Conservation (phyloP, 2,329 filamentous ascomycete genomes). For the Pleurostoma richardsiae region DNA sequence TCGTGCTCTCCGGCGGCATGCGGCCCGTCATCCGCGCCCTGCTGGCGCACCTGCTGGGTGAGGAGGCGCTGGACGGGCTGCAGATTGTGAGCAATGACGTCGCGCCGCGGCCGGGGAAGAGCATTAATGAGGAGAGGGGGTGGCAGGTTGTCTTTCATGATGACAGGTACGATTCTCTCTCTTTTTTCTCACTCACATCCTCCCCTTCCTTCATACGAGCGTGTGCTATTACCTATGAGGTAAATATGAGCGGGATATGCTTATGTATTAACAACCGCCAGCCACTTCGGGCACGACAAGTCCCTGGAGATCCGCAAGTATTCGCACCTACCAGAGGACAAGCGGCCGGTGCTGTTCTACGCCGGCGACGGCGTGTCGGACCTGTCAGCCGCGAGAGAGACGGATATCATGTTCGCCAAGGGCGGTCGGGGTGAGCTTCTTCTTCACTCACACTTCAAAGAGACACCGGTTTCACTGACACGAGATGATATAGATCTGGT, state of each 20-base stretch:
- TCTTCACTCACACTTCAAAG: too few species aligned
- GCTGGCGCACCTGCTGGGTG: constrained; percentile 73
- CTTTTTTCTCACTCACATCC: neutral
- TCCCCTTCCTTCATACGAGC: too few species aligned
- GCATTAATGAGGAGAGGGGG: constrained; percentile 72
- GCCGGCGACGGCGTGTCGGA: constrained; percentile 94
- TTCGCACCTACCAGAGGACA: constrained; percentile 59
- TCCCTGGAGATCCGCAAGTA: constrained; percentile 87
- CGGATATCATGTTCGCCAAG: constrained; percentile 90
- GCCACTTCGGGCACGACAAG: constrained; percentile 95
- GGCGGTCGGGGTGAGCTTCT: constrained; percentile 66
- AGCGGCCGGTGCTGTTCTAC: constrained; percentile 84
- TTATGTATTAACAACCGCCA: constrained; percentile 21
- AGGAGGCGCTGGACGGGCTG: constrained; percentile 67
- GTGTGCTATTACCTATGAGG: too few species aligned
- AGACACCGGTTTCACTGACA: too few species aligned
- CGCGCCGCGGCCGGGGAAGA: constrained; percentile 56
- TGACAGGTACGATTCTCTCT: constrained; percentile 54
- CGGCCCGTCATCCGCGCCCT: constrained; percentile 82
- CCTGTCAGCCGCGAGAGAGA: constrained; percentile 85
- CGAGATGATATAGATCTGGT: constrained; percentile 62
- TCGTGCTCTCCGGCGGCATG: constrained; percentile 92
- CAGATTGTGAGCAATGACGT: constrained; percentile 90
- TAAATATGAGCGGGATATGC: neutral
- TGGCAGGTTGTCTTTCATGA: constrained; percentile 91